Base-by-base conservation (phyloP, 2,329 filamentous ascomycete species). In the Gnomoniopsis sp. region DNA sequence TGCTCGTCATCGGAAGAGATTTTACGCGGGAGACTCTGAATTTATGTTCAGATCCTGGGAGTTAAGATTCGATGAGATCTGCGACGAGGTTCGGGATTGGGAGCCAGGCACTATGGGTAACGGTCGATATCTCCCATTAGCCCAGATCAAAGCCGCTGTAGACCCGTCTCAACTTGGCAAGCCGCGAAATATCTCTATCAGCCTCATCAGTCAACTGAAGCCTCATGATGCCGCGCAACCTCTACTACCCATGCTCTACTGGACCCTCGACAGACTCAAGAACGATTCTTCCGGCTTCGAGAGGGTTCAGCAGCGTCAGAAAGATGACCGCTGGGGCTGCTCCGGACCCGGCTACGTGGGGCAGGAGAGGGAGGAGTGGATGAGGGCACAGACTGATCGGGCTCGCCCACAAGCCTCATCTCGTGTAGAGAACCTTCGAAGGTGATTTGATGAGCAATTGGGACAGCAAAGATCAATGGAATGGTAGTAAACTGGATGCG, bases 181-280 rank as follows among this genome's bases (percentile, higher is more conserved):
- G 44, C 57, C 60, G 47, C 59, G 52, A 12, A 10, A 55, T n/a
- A 49, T 59, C 17, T 65, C 63, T n/a, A 60, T 76, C n/a, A 65
- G 70, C 2, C 70, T 78, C 38, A 75, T 73, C 33, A 75, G 74
- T 59, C 57, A 57, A 7, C 74, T 74, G 62, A 67, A 74, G 4
- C 67, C 69, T 2, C 62, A 69, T 2, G 74, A 79, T 51, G 74
- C 79, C 54, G 70, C 72, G 12, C 66, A 69, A 14, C 76, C 77
- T 2, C 68, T 82, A 12, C 55, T 83, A 11, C 74, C 71, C 51
- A 73, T 79, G 72, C 68, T 70, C 3, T 72, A 76, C 58, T 70
- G 67, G 21, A 69, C 69, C 4, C 59, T 77, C 36, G 55, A 65
- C 41, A 60, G 60, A 30, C 38, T 59, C 21, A 41, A 36, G 41